These are phyloP conservation scores for Discostella stelligeroides DNA, from an alignment of 108 stramenopile species.

Conservation along the genomic window DNA sequence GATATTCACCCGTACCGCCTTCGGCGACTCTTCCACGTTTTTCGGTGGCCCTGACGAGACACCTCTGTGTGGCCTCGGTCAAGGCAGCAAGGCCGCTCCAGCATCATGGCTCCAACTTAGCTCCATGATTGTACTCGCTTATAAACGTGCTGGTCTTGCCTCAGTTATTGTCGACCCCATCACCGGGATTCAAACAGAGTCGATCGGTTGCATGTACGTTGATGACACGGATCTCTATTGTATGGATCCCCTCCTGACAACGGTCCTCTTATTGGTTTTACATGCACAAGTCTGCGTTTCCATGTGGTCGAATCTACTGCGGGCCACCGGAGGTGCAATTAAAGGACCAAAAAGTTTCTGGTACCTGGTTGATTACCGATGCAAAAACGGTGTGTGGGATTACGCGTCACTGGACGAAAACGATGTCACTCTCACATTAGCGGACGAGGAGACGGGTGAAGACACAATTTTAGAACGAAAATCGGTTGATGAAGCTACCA, in stretches of 20 bases:
- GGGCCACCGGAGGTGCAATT: conserved; percentile 8
- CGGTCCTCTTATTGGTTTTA: not conserved
- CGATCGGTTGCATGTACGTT: not conserved
- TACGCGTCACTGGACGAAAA: not conserved
- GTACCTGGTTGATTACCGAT: no score
- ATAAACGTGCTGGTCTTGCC: not conserved
- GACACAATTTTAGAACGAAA: not conserved
- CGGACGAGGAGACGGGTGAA: not conserved
- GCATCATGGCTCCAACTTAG: conserved; percentile 1
- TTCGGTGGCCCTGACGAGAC: not conserved
- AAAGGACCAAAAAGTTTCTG: conserved; percentile 12
- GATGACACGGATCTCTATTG: not conserved
- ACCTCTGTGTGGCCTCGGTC: not conserved
- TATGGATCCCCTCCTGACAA: not conserved
- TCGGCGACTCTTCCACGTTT: conserved; percentile 1
- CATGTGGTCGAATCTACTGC: not conserved
- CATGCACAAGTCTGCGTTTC: not conserved
- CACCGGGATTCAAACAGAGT: not conserved
- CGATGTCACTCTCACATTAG: not conserved
- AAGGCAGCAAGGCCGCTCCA: no score
- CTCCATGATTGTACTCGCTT: not conserved
- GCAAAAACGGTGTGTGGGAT: conserved; percentile 2
- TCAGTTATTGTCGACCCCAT: not conserved
- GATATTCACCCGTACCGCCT: no score
- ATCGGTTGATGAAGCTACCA: not conserved